These are phyloP conservation scores for Alternaria sp. DNA, from an alignment of 2,329 filamentous ascomycete species.

Conservation along the genomic window DNA sequence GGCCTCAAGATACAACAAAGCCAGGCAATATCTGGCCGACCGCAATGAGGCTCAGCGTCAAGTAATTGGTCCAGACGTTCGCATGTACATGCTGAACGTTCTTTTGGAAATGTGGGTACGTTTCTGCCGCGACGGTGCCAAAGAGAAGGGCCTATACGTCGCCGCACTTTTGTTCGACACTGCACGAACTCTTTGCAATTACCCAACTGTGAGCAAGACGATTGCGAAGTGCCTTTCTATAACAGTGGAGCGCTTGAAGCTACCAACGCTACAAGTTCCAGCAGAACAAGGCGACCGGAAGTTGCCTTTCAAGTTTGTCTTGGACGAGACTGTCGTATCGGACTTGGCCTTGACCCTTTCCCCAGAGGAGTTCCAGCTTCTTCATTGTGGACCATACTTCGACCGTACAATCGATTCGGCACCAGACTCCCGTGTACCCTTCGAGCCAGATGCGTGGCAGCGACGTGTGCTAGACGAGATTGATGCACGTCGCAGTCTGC, in stretches of 20 bases:
- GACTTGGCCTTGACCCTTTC: constrained; percentile 51
- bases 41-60: constrained; percentile 52
- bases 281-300: constrained; percentile 47
- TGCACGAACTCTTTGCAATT: constrained; percentile 38
- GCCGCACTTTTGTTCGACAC: constrained; percentile 46
- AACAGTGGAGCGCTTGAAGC: constrained; percentile 50
- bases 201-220: constrained; percentile 40
- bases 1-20: constrained; percentile 58
- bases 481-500: constrained; percentile 72
- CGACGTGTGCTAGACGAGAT: constrained; percentile 75
- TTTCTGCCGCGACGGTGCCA: constrained; percentile 39
- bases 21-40: constrained; percentile 58
- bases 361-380: constrained; percentile 70
- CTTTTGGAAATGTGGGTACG: constrained; percentile 60
- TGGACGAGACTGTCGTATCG: constrained; percentile 29
- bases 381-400: constrained; percentile 75
- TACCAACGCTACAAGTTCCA: constrained; percentile 49
- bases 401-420: constrained; percentile 76
- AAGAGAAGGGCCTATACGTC: constrained; percentile 41
- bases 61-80: constrained; percentile 56
- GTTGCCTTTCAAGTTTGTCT: constrained; percentile 54
- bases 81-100: constrained; percentile 60
- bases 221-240: constrained; percentile 43
- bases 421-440: constrained; percentile 73
- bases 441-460: constrained; percentile 81